Evolutionary conservation across 2,329 filamentous ascomycete species (phyloP).

Genomic region (Trichoderma sp.): DNA sequence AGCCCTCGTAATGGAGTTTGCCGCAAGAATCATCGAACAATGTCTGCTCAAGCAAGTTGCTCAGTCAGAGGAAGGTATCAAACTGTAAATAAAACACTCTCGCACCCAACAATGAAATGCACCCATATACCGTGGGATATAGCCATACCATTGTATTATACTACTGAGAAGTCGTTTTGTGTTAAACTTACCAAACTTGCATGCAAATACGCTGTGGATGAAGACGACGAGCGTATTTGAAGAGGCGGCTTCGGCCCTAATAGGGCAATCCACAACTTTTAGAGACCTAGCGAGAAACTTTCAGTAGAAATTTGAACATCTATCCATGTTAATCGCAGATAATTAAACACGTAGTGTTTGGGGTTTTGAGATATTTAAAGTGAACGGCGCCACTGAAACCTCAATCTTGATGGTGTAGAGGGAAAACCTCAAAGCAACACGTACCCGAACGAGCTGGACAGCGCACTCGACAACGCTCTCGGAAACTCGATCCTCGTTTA

Average conservation of each 20-base stretch:
- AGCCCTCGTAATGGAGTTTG: background rate
- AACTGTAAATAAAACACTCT: background rate
- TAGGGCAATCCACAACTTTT: background rate
- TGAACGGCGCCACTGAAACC: background rate
- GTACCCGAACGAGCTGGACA: background rate
- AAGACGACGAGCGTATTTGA: background rate
- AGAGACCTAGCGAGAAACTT: background rate
- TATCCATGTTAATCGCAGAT: background rate
- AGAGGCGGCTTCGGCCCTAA: background rate
- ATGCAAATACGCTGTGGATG: background rate
- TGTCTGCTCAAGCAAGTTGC: background rate
- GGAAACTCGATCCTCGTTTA: background rate
- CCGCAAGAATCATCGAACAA: background rate
- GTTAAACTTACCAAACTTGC: background rate
- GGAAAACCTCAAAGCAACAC: background rate
- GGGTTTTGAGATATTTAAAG: background rate
- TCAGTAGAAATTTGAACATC: background rate
- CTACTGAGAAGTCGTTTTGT: background rate
- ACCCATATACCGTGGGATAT: background rate
- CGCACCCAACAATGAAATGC: background rate
- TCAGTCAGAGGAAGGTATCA: background rate
- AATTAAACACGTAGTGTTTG: background rate
- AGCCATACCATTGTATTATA: background rate
- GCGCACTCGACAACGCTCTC: background rate
- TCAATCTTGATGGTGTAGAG: background rate